A percentile compares a stretch with the other conserved stretches of the same genome.
phyloP scores from a whole-genome alignment of 768 basidiomycete species.

The Pisolithus tinctorius region DNA sequence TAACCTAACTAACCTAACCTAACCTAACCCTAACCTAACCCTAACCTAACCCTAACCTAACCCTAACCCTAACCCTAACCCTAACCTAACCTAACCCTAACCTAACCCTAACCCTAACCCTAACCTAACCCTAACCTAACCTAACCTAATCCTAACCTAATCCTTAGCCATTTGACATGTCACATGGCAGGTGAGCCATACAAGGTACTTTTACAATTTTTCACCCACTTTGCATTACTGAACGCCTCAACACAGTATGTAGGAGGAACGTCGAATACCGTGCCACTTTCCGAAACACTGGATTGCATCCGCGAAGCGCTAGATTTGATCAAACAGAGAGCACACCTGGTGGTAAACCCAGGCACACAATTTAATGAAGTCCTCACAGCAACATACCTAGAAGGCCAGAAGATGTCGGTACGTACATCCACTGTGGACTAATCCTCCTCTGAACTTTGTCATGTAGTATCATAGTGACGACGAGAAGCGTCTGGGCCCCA shows the following conservation, averaged over 20 bases:
- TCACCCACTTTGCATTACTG: conserved; percentile 2
- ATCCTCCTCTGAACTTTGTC: conserved; percentile 3
- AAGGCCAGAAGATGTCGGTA: conserved; percentile 78
- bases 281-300: conserved; percentile 55
- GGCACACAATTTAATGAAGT: conserved; percentile 64
- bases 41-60: no score
- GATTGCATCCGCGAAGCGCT: conserved; percentile 52
- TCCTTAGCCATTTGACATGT: not conserved
- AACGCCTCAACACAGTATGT: conserved; percentile 56
- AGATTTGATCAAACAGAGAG: conserved; percentile 50
- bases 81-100: no score
- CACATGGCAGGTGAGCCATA: conserved; percentile 70
- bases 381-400: conserved; percentile 79
- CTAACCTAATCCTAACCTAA: no score
- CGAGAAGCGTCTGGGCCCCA: conserved; percentile 65
- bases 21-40: no score
- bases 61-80: no score
- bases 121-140: no score
- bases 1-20: no score
- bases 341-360: conserved; percentile 37
- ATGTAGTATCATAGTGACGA: conserved; percentile 72
- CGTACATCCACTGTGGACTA: conserved; percentile 12
- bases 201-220: conserved; percentile 37
- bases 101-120: no score
- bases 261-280: conserved; percentile 67